Conservation (phyloP, 495 filamentous ascomycete genomes). For the Polyplosphaeria fusca region DNA sequence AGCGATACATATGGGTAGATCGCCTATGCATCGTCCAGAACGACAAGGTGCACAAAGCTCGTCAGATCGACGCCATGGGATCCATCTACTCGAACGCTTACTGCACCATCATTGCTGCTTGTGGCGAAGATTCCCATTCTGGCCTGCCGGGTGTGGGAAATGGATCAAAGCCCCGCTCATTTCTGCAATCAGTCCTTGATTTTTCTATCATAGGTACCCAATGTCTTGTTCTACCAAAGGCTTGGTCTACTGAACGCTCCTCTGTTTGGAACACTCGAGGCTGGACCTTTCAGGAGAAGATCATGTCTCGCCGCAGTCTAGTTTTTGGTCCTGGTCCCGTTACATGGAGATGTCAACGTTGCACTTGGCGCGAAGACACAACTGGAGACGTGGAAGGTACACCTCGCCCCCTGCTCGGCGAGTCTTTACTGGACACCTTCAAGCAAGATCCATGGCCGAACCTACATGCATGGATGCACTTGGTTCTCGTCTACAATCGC, state of each 20-base stretch:
- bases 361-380: not conserved
- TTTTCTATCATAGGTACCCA: not conserved
- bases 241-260: not conserved
- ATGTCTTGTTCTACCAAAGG: not conserved
- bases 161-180: not conserved
- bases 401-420: not conserved
- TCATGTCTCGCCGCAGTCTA: not conserved
- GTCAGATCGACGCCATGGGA: not conserved
- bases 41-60: not conserved
- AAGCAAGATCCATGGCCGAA: not conserved
- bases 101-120: slow-evolving; percentile 9
- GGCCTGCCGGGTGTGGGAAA: not conserved
- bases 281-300: not conserved
- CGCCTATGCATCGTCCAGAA: slow-evolving; percentile 29
- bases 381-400: not conserved
- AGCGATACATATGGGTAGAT: slow-evolving; percentile 37
- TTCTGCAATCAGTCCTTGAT: not conserved
- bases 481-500: not conserved
- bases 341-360: not conserved
- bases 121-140: not conserved
- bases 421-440: not conserved
- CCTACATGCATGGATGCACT: not conserved
- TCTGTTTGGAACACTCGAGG: not conserved
- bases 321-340: not conserved
- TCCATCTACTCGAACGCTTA: slow-evolving; percentile 3